Percentiles rank a stretch among this genome's conserved stretches.
These are phyloP conservation scores for Paecilomyces dactylethromorphus DNA, from an alignment of 2,329 filamentous ascomycete species.

Conservation along the genomic window DNA sequence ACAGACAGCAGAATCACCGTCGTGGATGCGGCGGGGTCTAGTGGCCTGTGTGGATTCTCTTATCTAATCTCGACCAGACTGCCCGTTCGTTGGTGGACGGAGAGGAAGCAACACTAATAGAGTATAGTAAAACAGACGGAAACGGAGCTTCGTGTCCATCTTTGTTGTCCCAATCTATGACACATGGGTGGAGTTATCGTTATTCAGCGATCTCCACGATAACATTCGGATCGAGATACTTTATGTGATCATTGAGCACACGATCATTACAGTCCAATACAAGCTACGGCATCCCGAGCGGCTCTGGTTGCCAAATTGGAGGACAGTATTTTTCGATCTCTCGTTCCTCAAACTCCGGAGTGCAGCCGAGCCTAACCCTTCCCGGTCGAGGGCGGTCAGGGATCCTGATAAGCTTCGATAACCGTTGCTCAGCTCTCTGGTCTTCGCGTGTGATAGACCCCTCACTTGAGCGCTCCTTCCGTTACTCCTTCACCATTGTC, in stretches of 20 bases:
- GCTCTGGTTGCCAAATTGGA: too few species aligned
- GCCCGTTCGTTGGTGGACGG: background rate
- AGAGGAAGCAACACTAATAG: too few species aligned
- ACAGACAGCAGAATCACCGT: background rate
- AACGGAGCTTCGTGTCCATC: background rate
- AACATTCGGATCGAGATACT: too few species aligned
- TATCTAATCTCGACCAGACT: conserved; percentile 6
- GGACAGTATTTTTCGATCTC: too few species aligned
- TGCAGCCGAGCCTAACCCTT: background rate
- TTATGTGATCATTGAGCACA: too few species aligned
- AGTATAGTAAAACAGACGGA: background rate
- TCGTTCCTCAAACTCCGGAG: too few species aligned
- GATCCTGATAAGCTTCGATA: background rate
- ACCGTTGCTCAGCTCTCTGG: background rate
- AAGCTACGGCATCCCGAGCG: too few species aligned
- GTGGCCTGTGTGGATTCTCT: conserved; percentile 3
- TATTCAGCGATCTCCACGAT: too few species aligned
- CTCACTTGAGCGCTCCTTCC: background rate
- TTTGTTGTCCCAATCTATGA: background rate
- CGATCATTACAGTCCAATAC: too few species aligned
- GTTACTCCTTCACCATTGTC: background rate
- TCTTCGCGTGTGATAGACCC: background rate
- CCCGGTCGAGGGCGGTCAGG: background rate
- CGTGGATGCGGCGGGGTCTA: background rate
- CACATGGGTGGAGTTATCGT: too few species aligned